Evolutionary conservation across 2,329 filamentous ascomycete species (phyloP), one percentile per base, ranked within the genome.

Genomic region (Clarireedia sp.): DNA sequence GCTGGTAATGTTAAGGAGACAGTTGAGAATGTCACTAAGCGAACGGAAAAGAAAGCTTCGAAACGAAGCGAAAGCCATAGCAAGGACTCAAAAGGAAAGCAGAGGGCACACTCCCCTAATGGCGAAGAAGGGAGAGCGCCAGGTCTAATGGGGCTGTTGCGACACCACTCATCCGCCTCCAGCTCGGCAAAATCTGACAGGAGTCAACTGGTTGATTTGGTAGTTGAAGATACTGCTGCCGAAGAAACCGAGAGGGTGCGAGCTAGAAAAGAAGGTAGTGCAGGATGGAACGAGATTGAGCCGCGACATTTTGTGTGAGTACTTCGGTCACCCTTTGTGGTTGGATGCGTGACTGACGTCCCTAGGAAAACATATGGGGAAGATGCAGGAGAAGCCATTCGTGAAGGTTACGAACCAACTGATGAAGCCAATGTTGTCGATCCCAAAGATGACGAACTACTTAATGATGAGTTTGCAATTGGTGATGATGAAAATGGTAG

Each of bases 161-260:
- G 73, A 44, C 72, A 74, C 56, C 67, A 78, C 48, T 81, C 79
- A 6, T 73, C 74, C 23, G 72, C 71, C n/a, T 70, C 74, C 3
- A 72, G 70, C 57, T 76, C 74, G 6, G 69, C 66, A 8, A 76
- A 78, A 56, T 84, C 81, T 1, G 77, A 78, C 60, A 74, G 73
- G 58, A 82, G 80, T 60, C 83, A 87, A 62, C 71, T 87, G 5
- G 83, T 87, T 10, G 83, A 87, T 66, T 71, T 87, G 3, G 78
- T 86, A 0, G 80, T 87, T 8, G 82, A 86, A 70, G 81, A 87
- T 64, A 75, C 71, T 45, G 69, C 81, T 47, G 82, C 81, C 5
- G 83, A 86, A 65, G 76, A 82, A 54, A 73, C 79, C 47, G 82
- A 86, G 57, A 77, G 80, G 48, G 78, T 80, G n/a, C 75, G 82